A percentile compares a stretch with the other conserved stretches of the same genome.
Evolutionary conservation across 23 red algal species (phyloP).

Genomic region (Gracilariopsis chorda): DNA sequence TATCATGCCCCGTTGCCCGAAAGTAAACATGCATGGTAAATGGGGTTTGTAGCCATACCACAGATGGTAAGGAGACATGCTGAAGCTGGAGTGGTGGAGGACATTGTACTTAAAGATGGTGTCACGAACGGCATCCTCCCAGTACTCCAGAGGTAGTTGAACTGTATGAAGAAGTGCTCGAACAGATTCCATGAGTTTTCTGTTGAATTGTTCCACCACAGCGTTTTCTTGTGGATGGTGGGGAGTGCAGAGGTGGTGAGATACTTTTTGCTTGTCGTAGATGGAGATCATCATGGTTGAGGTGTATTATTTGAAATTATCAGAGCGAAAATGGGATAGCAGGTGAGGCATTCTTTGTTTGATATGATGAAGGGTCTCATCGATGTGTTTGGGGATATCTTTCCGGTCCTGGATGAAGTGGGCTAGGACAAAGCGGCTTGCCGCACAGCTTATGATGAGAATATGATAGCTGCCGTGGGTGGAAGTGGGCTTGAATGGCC

Average conservation of each 20-base stretch:
- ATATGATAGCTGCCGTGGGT: too few relatives aligned
- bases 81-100: neutral
- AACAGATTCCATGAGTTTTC: neutral
- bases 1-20: neutral
- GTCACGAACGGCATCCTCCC: conserved; percentile 5
- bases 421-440: neutral
- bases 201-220: conserved; percentile 18
- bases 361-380: neutral
- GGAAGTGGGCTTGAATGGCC: too few relatives aligned
- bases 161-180: neutral
- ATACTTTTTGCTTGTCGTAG: neutral
- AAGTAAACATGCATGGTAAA: neutral
- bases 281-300: neutral
- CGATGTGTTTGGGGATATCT: neutral
- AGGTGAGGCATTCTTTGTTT: neutral
- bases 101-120: neutral
- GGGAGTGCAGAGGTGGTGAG: neutral
- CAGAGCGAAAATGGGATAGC: neutral
- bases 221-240: conserved; percentile 14
- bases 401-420: neutral
- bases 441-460: neutral
- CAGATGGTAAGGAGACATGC: neutral
- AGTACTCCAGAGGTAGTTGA: neutral
- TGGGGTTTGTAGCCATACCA: neutral
- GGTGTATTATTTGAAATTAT: neutral